Base-by-base conservation (phyloP, 441 rosid species). In the Eutrema salsugineum region DNA sequence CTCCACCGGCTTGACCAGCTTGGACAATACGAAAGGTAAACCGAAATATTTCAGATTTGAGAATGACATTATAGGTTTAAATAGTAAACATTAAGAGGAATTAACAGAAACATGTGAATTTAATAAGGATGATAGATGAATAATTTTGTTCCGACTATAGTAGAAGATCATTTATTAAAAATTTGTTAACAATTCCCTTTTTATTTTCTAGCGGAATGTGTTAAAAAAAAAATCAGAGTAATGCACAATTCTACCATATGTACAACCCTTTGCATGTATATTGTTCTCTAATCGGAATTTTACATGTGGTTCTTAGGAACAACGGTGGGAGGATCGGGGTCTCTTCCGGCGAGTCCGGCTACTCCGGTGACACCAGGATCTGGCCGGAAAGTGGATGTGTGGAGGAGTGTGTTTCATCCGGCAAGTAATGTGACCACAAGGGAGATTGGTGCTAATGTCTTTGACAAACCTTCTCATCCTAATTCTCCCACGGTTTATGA, bases 341-440 rank as follows among this genome's bases (percentile, higher is more conserved):
- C 79, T n/a, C 47, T 76, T 15, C 79, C 79, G 8, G 62, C 62
- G 49, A 76, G 75, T 57, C 79, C 71, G 33, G 33, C 15, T 0
- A 59, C 77, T 11, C 97, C 96, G 17, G 55, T 78, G 15, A 89
- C 96, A 0, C 98, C 98, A 3, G 68, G 51, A 46, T 89, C 96
- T 33, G 44, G 56, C 72, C 88, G 42, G 87, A 81, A 16, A 86
- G 85, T 24, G 42, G 66, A 92, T 79, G 97, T 94, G 51, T 94
- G 99, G 99, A 86, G 99, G 87, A 92, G 96, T 74, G 97, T 94
- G 53, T 94, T 94, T 82, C 71, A 94, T 80, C 99, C 97, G 0
- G 99, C 97, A 3, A 94, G 99, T 85, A 92, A 94, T 83, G 84
- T 86, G 4, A 94, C 93, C 66, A 94, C 97, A 40, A 87, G 64